phyloP scores from a whole-genome alignment of 2,329 filamentous ascomycete genomes.

The Biscogniauxia sp. region DNA sequence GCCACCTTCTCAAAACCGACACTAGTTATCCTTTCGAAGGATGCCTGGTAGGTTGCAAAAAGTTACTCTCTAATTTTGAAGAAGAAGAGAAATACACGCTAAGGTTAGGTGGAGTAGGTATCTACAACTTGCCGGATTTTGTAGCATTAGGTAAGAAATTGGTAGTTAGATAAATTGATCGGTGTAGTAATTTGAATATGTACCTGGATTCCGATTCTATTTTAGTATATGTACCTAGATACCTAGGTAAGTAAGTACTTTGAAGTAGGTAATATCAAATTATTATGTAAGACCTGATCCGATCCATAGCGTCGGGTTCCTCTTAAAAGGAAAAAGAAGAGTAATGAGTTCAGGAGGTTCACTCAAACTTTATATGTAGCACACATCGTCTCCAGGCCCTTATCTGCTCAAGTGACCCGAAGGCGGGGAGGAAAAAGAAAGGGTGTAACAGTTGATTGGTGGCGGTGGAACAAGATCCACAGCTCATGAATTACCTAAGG shows the following conservation, averaged over 20 bases:
- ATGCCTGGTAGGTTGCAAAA: not conserved
- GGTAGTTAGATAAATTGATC: not conserved
- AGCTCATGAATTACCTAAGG: not conserved
- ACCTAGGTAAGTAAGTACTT: too few relatives aligned
- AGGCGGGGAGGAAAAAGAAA: not conserved
- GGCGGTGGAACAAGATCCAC: not conserved
- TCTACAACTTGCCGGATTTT: too few relatives aligned
- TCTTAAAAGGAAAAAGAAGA: not conserved
- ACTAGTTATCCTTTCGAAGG: not conserved
- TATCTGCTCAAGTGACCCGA: not conserved
- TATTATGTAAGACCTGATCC: not conserved
- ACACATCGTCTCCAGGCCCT: not conserved
- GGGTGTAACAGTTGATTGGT: not conserved
- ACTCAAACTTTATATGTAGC: not conserved
- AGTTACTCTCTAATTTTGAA: not conserved
- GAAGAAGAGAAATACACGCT: not conserved
- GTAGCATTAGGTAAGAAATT: too few relatives aligned
- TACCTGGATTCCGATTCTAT: not conserved
- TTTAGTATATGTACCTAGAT: not conserved
- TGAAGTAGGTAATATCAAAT: too few relatives aligned
- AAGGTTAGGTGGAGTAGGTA: too few relatives aligned
- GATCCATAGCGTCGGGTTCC: not conserved
- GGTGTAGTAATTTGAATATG: not conserved
- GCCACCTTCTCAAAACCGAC: not conserved
- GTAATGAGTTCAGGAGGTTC: not conserved